Conservation (phyloP, 2,329 filamentous ascomycete species). For the Cordyceps militaris region DNA sequence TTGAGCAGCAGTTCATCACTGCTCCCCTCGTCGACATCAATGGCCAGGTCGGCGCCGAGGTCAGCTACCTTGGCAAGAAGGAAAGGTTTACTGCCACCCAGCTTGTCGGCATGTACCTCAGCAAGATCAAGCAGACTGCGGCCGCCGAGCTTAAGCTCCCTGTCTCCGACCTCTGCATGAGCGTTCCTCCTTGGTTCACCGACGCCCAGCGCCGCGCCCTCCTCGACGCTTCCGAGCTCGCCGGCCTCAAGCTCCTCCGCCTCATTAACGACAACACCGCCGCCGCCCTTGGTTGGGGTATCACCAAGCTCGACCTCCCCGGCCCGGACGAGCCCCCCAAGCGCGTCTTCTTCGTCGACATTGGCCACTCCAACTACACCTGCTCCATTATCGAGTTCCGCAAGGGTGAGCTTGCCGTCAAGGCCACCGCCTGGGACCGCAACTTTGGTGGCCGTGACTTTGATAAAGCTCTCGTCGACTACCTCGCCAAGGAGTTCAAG, state of each 20-base stretch:
- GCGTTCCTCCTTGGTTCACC: conserved; percentile 94
- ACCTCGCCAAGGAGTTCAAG: conserved; percentile 93
- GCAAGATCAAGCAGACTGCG: conserved; percentile 87
- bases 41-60: conserved; percentile 91
- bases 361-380: conserved; percentile 95
- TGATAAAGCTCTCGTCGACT: conserved; percentile 88
- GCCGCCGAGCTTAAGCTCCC: conserved; percentile 81
- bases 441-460: conserved; percentile 98
- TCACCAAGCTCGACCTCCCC: conserved; percentile 94
- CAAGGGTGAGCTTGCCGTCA: conserved; percentile 93
- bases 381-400: conserved; percentile 91
- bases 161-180: conserved; percentile 89
- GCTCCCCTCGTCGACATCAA: conserved; percentile 81
- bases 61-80: conserved; percentile 90
- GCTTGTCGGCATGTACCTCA: conserved; percentile 89
- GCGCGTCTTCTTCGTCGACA: conserved; percentile 85
- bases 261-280: conserved; percentile 98
- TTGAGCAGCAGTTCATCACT: conserved; percentile 88
- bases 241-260: conserved; percentile 84
- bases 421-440: conserved; percentile 85
- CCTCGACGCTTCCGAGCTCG: conserved; percentile 87
- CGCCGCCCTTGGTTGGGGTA: conserved; percentile 90
- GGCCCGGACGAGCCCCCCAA: conserved; percentile 83
- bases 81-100: conserved; percentile 92
- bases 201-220: conserved; percentile 85